These are phyloP conservation scores for Chaetomiaceae sp. DNA, from an alignment of 2,329 filamentous ascomycete genomes.

Conservation along the genomic window DNA sequence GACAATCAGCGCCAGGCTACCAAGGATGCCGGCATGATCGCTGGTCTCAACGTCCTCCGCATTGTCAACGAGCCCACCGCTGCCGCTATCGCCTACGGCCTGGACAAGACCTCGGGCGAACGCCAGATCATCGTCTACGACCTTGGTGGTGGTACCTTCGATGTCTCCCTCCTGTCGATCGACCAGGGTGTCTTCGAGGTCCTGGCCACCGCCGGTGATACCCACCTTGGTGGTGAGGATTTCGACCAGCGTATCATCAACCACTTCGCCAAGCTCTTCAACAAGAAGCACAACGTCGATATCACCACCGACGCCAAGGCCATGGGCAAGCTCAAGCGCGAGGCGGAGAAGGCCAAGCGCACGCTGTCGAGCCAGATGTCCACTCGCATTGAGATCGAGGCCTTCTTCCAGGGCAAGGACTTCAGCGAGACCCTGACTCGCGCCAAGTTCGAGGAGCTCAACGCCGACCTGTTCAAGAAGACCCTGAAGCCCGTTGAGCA, in stretches of 20 bases:
- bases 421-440: slow-evolving; percentile 97
- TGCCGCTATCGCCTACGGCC: slow-evolving; percentile 88
- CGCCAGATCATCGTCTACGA: slow-evolving; percentile 90
- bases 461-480: slow-evolving; percentile 98
- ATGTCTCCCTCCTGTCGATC: slow-evolving; percentile 88
- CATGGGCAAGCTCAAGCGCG: slow-evolving; percentile 99
- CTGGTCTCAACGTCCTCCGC: slow-evolving; percentile 89
- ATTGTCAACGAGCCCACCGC: slow-evolving; percentile 96
- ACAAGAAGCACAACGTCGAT: slow-evolving; percentile 89
- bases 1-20: slow-evolving; percentile 95
- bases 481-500: slow-evolving; percentile 97
- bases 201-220: slow-evolving; percentile 89
- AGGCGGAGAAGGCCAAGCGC: slow-evolving; percentile 99
- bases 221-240: slow-evolving; percentile 95
- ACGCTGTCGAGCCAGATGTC: slow-evolving; percentile 93
- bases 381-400: slow-evolving; percentile 92
- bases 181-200: slow-evolving; percentile 92
- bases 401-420: slow-evolving; percentile 91
- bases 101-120: slow-evolving; percentile 72
- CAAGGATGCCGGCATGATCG: slow-evolving; percentile 89
- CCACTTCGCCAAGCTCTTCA: slow-evolving; percentile 93
- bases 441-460: slow-evolving; percentile 98
- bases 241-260: slow-evolving; percentile 97
- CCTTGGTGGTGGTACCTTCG: slow-evolving; percentile 89
- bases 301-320: slow-evolving; percentile 93